Evolutionary conservation across 2,329 filamentous ascomycete species (phyloP), one percentile per base, ranked within the genome.

Genomic region (Botrytis hyacinthi): DNA sequence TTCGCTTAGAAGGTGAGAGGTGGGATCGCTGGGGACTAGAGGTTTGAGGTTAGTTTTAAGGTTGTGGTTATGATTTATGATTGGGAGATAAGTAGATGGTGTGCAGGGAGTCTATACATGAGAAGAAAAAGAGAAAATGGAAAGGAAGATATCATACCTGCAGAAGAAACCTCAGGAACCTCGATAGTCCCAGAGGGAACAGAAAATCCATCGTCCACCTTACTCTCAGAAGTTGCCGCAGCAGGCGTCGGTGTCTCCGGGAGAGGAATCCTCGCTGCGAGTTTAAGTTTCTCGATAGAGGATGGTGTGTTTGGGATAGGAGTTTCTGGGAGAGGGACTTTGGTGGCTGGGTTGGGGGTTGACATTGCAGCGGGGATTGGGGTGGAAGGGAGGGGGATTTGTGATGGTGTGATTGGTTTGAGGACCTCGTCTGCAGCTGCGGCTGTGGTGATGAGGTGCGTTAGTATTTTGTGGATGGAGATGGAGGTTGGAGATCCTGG

Each of bases 351-450:
- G 7, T 26, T 37, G n/a, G 22, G 35, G 14, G 10, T n/a, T 40
- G 22, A 29, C 22, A 10, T 51, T 35, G 42, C 14, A 12, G 3
- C 14, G 6, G 26, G 14, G 14, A 14, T 37, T 12, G 63, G 32
- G 35, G 46, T 67, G 6, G 35, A 46, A 4, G 65, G 46, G 8
- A 67, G 46, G 8, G 46, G 65, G 12, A 67, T 54, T 12, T 67
- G 65, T 1, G 65, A 67, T 4, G 65, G 46, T 1, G 65, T 51
- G 14, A 4, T 67, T 1, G 37, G 22, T n/a, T 37, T 51, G 48
- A 1, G 0, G 22, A 12, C 1, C 18, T 12, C 1, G 1, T 9
- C 22, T 26, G 22, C 32, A 4, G 44, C 14, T 26, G 26, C 10
- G 0, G 48, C 48, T 54, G 48, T 51, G 26, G 26, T 51, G 26